Conservation (phyloP, 2,329 filamentous ascomycete species). For the Calycina marina region DNA sequence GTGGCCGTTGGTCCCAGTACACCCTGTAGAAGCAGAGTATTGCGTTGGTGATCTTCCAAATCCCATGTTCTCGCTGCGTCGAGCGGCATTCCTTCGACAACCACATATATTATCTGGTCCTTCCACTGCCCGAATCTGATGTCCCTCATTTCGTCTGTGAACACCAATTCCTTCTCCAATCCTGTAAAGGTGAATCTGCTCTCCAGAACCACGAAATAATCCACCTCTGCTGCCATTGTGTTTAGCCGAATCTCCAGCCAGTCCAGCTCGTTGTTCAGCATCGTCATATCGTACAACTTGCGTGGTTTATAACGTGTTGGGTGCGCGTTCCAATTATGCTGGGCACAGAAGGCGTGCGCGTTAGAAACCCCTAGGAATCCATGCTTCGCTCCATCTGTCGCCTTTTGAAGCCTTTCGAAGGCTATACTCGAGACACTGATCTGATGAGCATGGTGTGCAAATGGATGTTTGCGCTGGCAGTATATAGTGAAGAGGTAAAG, state of each 20-base stretch:
- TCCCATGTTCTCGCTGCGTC: slow-evolving; percentile 30
- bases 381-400: background rate
- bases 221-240: slow-evolving; percentile 40
- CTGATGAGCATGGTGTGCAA: slow-evolving; percentile 4
- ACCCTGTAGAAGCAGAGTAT: slow-evolving; percentile 42
- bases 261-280: slow-evolving; percentile 51
- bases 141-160: slow-evolving; percentile 35
- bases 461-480: slow-evolving; percentile 7
- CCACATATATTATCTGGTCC: slow-evolving; percentile 45
- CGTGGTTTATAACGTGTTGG: slow-evolving; percentile 18
- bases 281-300: slow-evolving; percentile 46
- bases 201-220: slow-evolving; percentile 53
- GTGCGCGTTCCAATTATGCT: slow-evolving; percentile 8
- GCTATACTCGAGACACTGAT: slow-evolving; percentile 7
- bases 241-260: slow-evolving; percentile 50
- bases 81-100: slow-evolving; percentile 30
- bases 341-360: slow-evolving; percentile 6
- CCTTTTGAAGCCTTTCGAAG: slow-evolving; percentile 3
- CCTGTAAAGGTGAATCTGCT: slow-evolving; percentile 42
- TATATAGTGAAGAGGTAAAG: slow-evolving; percentile 6
- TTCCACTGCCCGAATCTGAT: slow-evolving; percentile 35
- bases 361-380: slow-evolving; percentile 4
- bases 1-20: slow-evolving; percentile 25
- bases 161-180: slow-evolving; percentile 33
- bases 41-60: slow-evolving; percentile 36